phyloP scores from a whole-genome alignment of 1,284 basidiomycete species.

The Laetiporus sulphureus region DNA sequence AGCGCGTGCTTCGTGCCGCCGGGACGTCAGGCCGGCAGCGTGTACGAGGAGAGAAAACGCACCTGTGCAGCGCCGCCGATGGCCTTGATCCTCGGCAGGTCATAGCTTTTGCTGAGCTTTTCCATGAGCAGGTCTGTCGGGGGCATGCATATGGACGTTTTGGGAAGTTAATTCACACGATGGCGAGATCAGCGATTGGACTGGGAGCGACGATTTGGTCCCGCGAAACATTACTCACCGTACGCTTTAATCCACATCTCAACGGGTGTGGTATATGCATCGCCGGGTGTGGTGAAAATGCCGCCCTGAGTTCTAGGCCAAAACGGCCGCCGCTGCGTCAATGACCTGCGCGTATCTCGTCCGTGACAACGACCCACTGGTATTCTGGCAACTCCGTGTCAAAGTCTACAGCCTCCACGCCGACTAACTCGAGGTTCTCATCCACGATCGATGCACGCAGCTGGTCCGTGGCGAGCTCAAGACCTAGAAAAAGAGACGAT shows the following conservation, averaged over 20 bases:
- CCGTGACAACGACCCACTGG: constrained; percentile 46
- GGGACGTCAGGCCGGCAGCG: background rate
- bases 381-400: constrained; percentile 74
- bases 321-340: background rate
- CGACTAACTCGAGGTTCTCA: constrained; percentile 70
- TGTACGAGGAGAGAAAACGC: constrained; percentile 6
- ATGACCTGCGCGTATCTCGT: background rate
- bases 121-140: constrained; percentile 61
- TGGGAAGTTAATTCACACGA: constrained; percentile 9
- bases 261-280: constrained; percentile 76
- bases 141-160: constrained; percentile 1
- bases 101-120: constrained; percentile 61
- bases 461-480: constrained; percentile 77
- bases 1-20: constrained; percentile 51
- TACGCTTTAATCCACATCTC: constrained; percentile 84
- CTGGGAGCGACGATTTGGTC: constrained; percentile 28
- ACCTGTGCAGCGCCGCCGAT: constrained; percentile 74
- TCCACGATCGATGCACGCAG: constrained; percentile 75
- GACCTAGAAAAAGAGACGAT: constrained; percentile 61
- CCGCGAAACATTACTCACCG: constrained; percentile 49
- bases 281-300: constrained; percentile 77
- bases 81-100: constrained; percentile 59
- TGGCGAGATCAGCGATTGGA: constrained; percentile 15
- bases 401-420: constrained; percentile 74
- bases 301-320: constrained; percentile 67